Percentiles rank a stretch among this genome's conserved stretches.
Evolutionary conservation across 495 filamentous ascomycete species (phyloP).

Genomic region (Talaromyces ruber): DNA sequence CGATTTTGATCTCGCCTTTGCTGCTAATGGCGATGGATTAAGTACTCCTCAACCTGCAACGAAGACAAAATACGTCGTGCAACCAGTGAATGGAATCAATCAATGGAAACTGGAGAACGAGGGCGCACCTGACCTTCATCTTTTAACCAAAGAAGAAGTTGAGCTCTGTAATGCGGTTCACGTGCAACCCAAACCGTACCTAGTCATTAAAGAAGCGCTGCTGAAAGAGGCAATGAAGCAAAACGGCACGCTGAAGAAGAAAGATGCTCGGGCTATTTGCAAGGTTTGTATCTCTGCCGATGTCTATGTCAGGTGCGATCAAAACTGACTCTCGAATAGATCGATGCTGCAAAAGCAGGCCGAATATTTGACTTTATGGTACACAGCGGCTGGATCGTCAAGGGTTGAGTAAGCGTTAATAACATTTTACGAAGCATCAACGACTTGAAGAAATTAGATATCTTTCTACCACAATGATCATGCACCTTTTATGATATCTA

Average conservation of each 20-base stretch:
- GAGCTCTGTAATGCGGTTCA: constrained; percentile 77
- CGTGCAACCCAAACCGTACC: constrained; percentile 84
- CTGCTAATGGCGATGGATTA: constrained; percentile 27
- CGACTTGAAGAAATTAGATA: not conserved
- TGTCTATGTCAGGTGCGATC: not conserved
- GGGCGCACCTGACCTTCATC: constrained; percentile 69
- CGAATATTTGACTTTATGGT: constrained; percentile 93
- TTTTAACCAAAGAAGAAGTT: constrained; percentile 75
- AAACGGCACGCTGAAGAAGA: constrained; percentile 84
- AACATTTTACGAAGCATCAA: not conserved
- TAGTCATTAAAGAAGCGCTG: constrained; percentile 85
- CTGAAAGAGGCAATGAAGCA: constrained; percentile 82
- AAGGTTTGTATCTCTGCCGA: constrained; percentile 30
- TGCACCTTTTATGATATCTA: not conserved
- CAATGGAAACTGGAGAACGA: constrained; percentile 67
- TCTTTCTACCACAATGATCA: not conserved
- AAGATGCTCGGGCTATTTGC: constrained; percentile 65
- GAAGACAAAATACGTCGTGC: constrained; percentile 38
- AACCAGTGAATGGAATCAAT: constrained; percentile 44
- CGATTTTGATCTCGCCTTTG: constrained; percentile 34
- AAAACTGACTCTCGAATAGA: constrained; percentile 26
- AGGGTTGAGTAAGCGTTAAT: constrained; percentile 24
- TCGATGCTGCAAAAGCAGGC: constrained; percentile 55
- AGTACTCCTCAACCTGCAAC: constrained; percentile 28
- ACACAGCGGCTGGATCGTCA: constrained; percentile 84